Evolutionary conservation across 768 basidiomycete species (phyloP).

Genomic region (Crepidotus variabilis): DNA sequence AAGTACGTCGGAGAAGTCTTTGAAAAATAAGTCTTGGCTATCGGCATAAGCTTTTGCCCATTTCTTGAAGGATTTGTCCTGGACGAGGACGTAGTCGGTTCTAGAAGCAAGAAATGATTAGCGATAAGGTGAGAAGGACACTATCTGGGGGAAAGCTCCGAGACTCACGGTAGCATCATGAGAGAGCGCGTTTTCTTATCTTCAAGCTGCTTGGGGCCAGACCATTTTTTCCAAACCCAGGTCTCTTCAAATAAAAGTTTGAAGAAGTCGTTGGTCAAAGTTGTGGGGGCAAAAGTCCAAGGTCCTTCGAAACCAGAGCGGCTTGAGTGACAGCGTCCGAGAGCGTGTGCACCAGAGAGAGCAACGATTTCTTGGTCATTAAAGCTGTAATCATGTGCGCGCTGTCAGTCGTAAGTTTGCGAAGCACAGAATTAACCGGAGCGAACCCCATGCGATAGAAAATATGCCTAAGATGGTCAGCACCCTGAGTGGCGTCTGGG

Average conservation of each 20-base stretch:
- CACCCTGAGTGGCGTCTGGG: conserved; percentile 81
- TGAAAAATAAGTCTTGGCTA: conserved; percentile 84
- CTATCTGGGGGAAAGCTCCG: background rate
- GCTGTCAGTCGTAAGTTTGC: background rate
- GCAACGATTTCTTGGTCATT: conserved; percentile 98
- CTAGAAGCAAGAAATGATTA: conserved; percentile 28
- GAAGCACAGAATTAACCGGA: background rate
- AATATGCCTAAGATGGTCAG: conserved; percentile 82
- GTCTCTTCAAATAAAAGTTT: conserved; percentile 85
- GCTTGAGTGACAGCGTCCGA: conserved; percentile 90
- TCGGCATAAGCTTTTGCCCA: conserved; percentile 84
- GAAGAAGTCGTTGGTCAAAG: conserved; percentile 84
- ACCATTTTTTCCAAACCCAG: conserved; percentile 97
- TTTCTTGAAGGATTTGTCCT: conserved; percentile 93
- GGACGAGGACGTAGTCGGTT: conserved; percentile 83
- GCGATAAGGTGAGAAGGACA: background rate
- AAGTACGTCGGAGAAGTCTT: conserved; percentile 84
- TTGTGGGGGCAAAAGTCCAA: conserved; percentile 94
- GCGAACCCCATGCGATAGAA: conserved; percentile 85
- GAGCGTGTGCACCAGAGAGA: conserved; percentile 89
- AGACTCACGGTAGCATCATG: conserved; percentile 61
- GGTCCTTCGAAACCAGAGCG: conserved; percentile 78
- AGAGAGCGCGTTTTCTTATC: conserved; percentile 79
- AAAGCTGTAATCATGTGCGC: conserved; percentile 43
- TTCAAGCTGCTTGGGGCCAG: conserved; percentile 88